These are phyloP conservation scores for Eucalyptus rudis DNA, from an alignment of 345 rosid species.

Conservation along the genomic window DNA sequence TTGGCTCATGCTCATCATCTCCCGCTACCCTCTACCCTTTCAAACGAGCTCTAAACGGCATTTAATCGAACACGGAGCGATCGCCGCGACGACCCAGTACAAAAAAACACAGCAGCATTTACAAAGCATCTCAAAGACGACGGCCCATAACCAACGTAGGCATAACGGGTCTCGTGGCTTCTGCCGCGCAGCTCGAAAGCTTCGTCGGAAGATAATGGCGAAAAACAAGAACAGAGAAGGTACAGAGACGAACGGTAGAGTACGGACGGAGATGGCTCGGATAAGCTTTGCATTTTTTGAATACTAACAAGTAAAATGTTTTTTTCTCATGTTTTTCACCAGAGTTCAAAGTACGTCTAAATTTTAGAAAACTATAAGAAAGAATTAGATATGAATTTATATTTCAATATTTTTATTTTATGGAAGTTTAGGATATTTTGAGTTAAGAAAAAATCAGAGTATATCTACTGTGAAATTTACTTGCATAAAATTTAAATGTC, in stretches of 20 bases:
- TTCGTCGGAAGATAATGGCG: neutral
- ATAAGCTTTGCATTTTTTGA: neutral
- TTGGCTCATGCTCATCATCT: conserved; percentile 13
- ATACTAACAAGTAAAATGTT: neutral
- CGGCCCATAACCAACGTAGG: neutral
- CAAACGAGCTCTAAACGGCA: neutral
- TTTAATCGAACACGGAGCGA: neutral
- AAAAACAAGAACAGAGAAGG: neutral
- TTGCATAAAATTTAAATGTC: neutral
- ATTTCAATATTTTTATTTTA: neutral
- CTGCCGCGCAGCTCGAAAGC: neutral
- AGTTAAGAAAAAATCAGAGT: neutral
- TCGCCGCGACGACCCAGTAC: neutral
- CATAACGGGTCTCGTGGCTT: neutral
- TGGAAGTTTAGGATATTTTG: neutral
- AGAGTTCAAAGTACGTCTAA: neutral
- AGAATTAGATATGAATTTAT: neutral
- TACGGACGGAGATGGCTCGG: neutral
- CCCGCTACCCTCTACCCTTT: neutral
- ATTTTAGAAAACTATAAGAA: neutral
- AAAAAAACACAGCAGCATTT: neutral
- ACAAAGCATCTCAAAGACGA: neutral
- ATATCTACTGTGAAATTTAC: accelerated
- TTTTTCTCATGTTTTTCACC: neutral
- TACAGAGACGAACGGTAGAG: neutral